Evolutionary conservation across 2,329 filamentous ascomycete species (phyloP).

Genomic region (Penicillium sp.): DNA sequence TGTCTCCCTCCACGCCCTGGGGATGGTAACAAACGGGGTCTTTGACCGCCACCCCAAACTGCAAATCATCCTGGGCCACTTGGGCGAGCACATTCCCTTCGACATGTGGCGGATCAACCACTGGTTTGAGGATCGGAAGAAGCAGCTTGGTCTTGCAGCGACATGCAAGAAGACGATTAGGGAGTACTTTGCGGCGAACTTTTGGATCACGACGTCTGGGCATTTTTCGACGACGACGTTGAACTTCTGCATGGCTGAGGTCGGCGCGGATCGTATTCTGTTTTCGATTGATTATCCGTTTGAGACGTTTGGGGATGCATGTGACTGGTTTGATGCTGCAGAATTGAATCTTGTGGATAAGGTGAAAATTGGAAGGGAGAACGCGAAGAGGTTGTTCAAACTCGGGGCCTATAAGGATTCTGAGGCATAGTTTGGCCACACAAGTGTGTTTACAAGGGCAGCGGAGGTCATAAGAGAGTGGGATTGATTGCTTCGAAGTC

Average conservation of each 20-base stretch:
- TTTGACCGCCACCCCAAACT: conserved; percentile 55
- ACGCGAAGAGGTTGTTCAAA: conserved; percentile 52
- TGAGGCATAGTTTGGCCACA: conserved; percentile 19
- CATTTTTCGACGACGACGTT: conserved; percentile 48
- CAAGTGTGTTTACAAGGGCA: neutral
- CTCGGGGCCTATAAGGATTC: conserved; percentile 40
- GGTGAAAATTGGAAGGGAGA: conserved; percentile 52
- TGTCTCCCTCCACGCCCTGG: conserved; percentile 62
- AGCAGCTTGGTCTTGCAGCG: conserved; percentile 40
- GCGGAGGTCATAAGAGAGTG: neutral
- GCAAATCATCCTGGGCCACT: conserved; percentile 54
- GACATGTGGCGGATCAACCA: conserved; percentile 55
- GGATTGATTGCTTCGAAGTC: neutral
- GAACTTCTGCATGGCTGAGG: conserved; percentile 46
- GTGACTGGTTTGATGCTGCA: conserved; percentile 49
- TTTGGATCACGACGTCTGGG: conserved; percentile 50
- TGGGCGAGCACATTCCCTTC: conserved; percentile 57
- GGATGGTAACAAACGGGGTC: conserved; percentile 56
- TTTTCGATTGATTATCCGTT: conserved; percentile 51
- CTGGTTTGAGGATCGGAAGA: conserved; percentile 48
- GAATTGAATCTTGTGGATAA: conserved; percentile 45
- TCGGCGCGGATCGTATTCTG: conserved; percentile 46
- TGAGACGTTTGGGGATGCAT: conserved; percentile 47
- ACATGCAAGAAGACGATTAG: conserved; percentile 52
- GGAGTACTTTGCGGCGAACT: conserved; percentile 48